A percentile compares a stretch with the other conserved stretches of the same genome.
These are phyloP conservation scores for Ganoderma sinense DNA, from an alignment of 1,284 basidiomycete genomes.

Conservation along the genomic window DNA sequence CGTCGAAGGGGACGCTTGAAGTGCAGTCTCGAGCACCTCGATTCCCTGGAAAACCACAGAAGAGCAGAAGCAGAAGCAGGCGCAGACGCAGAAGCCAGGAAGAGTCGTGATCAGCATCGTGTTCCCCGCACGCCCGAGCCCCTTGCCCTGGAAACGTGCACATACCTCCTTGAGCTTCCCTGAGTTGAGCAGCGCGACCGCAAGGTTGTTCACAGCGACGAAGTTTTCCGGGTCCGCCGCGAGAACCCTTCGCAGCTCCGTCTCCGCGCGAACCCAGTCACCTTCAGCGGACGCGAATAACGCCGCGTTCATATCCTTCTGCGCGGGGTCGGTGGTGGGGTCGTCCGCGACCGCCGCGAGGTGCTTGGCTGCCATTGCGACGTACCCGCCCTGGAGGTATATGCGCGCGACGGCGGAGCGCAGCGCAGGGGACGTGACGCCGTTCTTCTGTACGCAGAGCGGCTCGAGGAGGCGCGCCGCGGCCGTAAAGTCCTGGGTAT, in stretches of 20 bases:
- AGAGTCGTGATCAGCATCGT: not conserved
- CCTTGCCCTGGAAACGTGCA: not conserved
- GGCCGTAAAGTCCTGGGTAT: conserved; percentile 69
- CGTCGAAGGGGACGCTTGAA: conserved; percentile 68
- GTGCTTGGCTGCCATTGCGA: conserved; percentile 61
- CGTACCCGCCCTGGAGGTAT: conserved; percentile 74
- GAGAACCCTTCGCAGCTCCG: conserved; percentile 52
- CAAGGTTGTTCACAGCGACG: conserved; percentile 78
- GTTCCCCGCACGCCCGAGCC: not conserved
- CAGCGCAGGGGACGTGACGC: conserved; percentile 56
- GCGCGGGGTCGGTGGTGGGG: conserved; percentile 47
- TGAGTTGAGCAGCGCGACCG: conserved; percentile 72
- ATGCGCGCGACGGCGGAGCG: conserved; percentile 75
- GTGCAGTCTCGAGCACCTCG: conserved; percentile 65
- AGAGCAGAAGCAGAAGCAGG: not conserved
- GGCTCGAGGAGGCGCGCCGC: conserved; percentile 70
- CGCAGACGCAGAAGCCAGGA: not conserved
- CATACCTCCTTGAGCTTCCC: conserved; percentile 76
- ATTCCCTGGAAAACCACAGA: conserved; percentile 58
- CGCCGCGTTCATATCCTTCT: conserved; percentile 68
- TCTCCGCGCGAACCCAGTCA: conserved; percentile 65
- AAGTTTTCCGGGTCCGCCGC: conserved; percentile 63
- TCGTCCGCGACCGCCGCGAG: conserved; percentile 59
- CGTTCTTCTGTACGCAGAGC: conserved; percentile 54
- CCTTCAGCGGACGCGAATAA: conserved; percentile 71